Evolutionary conservation across 257 asterid genomes (phyloP).

Genomic region (Lycium barbarum): DNA sequence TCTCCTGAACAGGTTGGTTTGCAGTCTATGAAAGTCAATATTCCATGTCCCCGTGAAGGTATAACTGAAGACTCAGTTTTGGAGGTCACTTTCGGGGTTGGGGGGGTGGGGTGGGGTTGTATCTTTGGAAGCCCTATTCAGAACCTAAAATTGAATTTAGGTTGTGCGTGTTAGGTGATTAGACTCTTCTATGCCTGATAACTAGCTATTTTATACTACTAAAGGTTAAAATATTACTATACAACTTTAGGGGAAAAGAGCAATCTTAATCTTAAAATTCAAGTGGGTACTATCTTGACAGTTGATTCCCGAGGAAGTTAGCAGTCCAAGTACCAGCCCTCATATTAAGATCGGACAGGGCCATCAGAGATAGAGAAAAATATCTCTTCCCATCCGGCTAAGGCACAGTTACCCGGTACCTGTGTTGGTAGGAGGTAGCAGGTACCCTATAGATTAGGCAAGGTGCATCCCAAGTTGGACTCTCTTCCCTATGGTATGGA

Average conservation of each 20-base stretch:
- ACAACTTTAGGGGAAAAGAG: not conserved
- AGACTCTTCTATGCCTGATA: not conserved
- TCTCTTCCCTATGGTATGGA: not conserved
- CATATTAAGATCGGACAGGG: not conserved
- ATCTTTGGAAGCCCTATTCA: not conserved
- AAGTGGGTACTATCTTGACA: slow-evolving; percentile 10
- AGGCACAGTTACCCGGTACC: not conserved
- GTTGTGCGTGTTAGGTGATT: not conserved
- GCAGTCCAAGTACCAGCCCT: not conserved
- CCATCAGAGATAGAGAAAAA: not conserved
- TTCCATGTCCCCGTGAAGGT: not conserved
- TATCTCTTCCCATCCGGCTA: not conserved
- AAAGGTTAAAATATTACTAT: not conserved
- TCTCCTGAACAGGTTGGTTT: not conserved
- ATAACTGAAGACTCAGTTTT: slow-evolving; percentile 13
- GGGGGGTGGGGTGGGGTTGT: not conserved
- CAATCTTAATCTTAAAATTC: not conserved
- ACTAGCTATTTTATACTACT: not conserved
- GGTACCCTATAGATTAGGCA: not conserved
- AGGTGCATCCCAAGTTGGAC: not conserved
- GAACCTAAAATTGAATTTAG: not conserved
- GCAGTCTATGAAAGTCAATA: no score
- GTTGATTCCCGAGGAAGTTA: not conserved
- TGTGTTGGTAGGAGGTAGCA: not conserved
- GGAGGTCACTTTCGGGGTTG: not conserved